Conservation (phyloP, 306 rosid species). For the Trifolium pratense region DNA sequence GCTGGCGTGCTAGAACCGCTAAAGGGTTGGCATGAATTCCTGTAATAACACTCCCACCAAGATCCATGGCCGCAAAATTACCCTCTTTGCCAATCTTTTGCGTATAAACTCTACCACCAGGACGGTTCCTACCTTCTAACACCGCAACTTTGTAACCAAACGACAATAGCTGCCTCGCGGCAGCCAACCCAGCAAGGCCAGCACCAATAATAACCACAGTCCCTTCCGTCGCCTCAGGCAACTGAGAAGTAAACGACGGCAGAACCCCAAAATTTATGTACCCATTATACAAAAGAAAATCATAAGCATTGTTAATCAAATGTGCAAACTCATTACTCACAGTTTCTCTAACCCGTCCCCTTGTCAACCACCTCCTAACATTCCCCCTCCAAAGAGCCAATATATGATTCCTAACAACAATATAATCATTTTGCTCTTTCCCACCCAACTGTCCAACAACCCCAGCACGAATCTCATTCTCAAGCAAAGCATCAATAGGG, state of each 20-base stretch:
- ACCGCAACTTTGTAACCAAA: constrained; percentile 85
- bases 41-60: constrained; percentile 93
- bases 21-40: constrained; percentile 97
- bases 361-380: constrained; percentile 77
- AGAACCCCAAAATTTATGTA: constrained; percentile 89
- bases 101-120: constrained; percentile 96
- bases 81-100: constrained; percentile 77
- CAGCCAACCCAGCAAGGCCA: constrained; percentile 93
- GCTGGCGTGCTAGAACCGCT: constrained; percentile 93
- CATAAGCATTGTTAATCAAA: constrained; percentile 85
- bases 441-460: constrained; percentile 85
- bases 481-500: constrained; percentile 81
- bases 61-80: constrained; percentile 72
- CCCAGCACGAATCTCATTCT: constrained; percentile 79
- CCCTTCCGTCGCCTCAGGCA: constrained; percentile 75
- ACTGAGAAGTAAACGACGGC: constrained; percentile 60
- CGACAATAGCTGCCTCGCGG: constrained; percentile 87
- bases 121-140: constrained; percentile 86
- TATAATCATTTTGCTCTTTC: constrained; percentile 90
- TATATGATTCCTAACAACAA: constrained; percentile 91
- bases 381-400: constrained; percentile 86
- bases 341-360: constrained; percentile 77
- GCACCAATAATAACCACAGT: constrained; percentile 82
- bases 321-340: constrained; percentile 75
- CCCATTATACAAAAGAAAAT: constrained; percentile 77